Conservation (phyloP, 108 stramenopile genomes). For the Stephanodiscus minutulus region DNA sequence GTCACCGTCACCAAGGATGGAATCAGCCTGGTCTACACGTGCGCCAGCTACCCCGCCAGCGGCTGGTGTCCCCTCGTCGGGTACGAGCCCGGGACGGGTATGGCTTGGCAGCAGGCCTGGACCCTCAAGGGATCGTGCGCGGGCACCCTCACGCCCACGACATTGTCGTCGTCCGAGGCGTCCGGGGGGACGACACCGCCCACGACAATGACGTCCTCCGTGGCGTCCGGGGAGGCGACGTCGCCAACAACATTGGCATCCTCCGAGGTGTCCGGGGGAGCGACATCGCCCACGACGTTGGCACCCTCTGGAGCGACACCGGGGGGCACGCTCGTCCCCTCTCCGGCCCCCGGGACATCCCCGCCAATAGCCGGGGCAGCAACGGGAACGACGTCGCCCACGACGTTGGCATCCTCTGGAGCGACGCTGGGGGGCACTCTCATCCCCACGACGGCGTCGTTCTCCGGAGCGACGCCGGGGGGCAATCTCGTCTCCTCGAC, state of each 20-base stretch:
- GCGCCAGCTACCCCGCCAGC: no score
- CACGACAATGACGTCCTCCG: no score
- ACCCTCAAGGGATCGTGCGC: background rate
- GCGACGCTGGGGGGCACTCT: background rate
- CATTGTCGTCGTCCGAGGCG: background rate
- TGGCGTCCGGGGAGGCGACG: no score
- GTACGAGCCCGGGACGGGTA: background rate
- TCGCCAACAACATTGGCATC: background rate
- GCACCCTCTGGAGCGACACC: no score
- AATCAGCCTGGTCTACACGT: no score
- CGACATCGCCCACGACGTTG: background rate
- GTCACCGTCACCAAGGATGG: no score
- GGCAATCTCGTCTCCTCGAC: no score
- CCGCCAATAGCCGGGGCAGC: no score
- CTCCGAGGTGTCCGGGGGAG: background rate
- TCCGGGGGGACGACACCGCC: background rate
- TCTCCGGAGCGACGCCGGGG: no score
- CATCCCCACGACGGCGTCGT: no score
- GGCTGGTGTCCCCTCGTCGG: no score
- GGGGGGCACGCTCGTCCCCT: no score
- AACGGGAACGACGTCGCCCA: background rate
- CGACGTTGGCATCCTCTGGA: background rate
- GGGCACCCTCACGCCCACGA: conserved; percentile 6
- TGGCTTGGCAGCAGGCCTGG: background rate
- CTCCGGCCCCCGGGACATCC: background rate